These are phyloP conservation scores for Planoprotostelium fungivorum DNA, from an alignment of 78 protist species.

Conservation along the genomic window DNA sequence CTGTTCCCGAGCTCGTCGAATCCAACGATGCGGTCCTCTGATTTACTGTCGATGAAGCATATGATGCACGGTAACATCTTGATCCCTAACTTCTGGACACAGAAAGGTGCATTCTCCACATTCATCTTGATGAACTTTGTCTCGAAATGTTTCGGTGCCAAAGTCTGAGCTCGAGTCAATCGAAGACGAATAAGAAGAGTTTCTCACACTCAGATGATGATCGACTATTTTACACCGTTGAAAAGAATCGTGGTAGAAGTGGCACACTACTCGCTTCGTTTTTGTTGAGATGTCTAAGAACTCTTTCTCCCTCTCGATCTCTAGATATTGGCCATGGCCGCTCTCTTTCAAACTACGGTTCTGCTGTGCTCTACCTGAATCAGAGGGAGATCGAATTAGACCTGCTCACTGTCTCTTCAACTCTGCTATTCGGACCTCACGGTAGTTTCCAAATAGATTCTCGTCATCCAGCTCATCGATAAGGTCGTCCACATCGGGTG, in stretches of 20 bases:
- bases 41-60: slow-evolving; percentile 42
- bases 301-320: slow-evolving; percentile 17
- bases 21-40: slow-evolving; percentile 50
- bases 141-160: neutral
- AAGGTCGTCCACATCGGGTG: neutral
- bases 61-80: slow-evolving; percentile 37
- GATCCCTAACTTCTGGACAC: slow-evolving; percentile 39
- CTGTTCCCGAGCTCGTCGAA: slow-evolving; percentile 47
- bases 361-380: neutral
- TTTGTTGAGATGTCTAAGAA: slow-evolving; percentile 33
- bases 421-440: slow-evolving; percentile 19
- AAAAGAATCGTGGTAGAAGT: slow-evolving; percentile 57
- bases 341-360: neutral
- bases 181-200: no score
- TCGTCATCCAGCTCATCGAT: slow-evolving; percentile 9
- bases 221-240: slow-evolving; percentile 52
- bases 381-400: neutral
- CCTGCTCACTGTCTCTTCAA: slow-evolving; percentile 6
- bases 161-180: neutral
- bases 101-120: slow-evolving; percentile 44
- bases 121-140: slow-evolving; percentile 24
- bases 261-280: slow-evolving; percentile 5
- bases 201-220: slow-evolving; percentile 13
- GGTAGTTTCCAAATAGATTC: neutral
- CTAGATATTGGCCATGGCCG: slow-evolving; percentile 46